Evolutionary conservation across 2,329 filamentous ascomycete genomes (phyloP).

Genomic region (Penicillium sp.): DNA sequence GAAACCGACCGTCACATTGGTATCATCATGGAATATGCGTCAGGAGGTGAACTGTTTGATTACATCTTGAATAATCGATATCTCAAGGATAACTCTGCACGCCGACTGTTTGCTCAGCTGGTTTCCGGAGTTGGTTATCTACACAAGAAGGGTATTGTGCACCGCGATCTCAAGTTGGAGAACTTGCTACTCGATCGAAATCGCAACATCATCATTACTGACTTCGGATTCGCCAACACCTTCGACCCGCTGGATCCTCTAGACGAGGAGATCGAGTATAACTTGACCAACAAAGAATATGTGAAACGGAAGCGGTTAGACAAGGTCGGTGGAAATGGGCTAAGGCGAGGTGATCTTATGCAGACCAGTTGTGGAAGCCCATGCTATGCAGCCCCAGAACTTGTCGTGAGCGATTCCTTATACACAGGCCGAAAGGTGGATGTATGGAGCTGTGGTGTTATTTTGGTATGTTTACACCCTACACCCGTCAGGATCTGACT

Average conservation of each 20-base stretch:
- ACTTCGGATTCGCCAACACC: conserved; percentile 98
- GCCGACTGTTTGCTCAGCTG: conserved; percentile 89
- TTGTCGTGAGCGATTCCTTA: conserved; percentile 94
- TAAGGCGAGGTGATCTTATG: conserved; percentile 90
- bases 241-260: conserved; percentile 89
- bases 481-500: not conserved
- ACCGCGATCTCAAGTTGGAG: conserved; percentile 93
- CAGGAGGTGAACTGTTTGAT: conserved; percentile 94
- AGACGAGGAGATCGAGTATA: conserved; percentile 83
- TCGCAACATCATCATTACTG: conserved; percentile 98
- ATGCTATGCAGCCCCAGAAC: conserved; percentile 93
- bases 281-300: conserved; percentile 80
- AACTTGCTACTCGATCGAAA: conserved; percentile 94
- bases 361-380: conserved; percentile 98
- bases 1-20: conserved; percentile 96
- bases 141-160: conserved; percentile 98
- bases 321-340: conserved; percentile 68
- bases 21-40: conserved; percentile 97
- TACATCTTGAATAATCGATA: conserved; percentile 97
- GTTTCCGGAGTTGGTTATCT: conserved; percentile 96
- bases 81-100: conserved; percentile 86
- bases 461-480: conserved; percentile 65
- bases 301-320: conserved; percentile 86
- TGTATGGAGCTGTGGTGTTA: conserved; percentile 98
- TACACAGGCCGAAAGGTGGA: conserved; percentile 98